These are phyloP conservation scores for Geosmithia flava DNA, from an alignment of 2,329 filamentous ascomycete species.

Conservation along the genomic window DNA sequence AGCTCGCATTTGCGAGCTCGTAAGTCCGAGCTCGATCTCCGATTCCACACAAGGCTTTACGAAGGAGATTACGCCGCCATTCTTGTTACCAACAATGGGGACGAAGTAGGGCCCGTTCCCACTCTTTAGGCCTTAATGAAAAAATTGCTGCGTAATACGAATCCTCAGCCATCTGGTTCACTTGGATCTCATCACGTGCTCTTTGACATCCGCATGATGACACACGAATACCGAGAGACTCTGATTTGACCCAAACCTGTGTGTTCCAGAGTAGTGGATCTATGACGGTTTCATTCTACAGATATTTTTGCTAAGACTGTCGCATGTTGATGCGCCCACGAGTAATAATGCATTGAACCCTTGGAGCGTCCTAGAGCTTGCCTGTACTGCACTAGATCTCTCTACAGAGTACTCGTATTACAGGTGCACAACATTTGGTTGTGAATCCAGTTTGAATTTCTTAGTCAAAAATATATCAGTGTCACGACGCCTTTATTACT, in stretches of 20 bases:
- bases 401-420: no score
- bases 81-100: not conserved
- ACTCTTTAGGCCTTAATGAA: not conserved
- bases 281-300: not conserved
- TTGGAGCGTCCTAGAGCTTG: no score
- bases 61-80: not conserved
- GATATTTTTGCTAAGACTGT: not conserved
- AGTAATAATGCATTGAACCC: not conserved
- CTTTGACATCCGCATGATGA: not conserved
- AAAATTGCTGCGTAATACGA: not conserved
- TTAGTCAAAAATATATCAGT: no score
- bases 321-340: not conserved
- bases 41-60: not conserved
- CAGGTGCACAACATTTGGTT: no score
- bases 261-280: not conserved
- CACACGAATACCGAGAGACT: not conserved
- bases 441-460: no score
- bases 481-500: no score
- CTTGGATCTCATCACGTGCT: not conserved
- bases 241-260: not conserved
- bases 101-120: not conserved
- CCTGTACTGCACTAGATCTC: no score
- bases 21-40: not conserved
- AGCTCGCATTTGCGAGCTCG: not conserved
- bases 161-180: not conserved